phyloP scores from a whole-genome alignment of 2,329 filamentous ascomycete species.

The Neonectria punicea region DNA sequence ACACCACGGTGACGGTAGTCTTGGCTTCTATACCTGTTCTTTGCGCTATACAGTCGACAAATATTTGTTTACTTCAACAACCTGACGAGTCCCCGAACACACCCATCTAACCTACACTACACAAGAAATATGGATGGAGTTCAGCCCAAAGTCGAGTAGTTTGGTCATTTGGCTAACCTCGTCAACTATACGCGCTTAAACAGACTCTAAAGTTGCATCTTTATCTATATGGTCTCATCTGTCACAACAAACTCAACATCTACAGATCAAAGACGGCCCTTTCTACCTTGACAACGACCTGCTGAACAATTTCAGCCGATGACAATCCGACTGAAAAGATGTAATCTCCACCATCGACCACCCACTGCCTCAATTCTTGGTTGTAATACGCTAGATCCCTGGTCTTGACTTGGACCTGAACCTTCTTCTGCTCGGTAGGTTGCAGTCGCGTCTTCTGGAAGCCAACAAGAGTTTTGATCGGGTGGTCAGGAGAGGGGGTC shows the following conservation, averaged over 20 bases:
- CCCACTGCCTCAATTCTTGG: slow-evolving; percentile 38
- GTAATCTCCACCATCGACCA: slow-evolving; percentile 42
- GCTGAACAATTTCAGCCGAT: slow-evolving; percentile 31
- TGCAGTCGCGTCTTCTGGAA: slow-evolving; percentile 44
- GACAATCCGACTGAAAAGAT: slow-evolving; percentile 42
- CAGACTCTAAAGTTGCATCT: not conserved
- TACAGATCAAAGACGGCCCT: slow-evolving; percentile 16
- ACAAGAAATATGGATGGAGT: too few species aligned
- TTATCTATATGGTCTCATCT: not conserved
- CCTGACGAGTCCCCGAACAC: too few species aligned
- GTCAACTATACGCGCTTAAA: too few species aligned
- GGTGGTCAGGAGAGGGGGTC: slow-evolving; percentile 31
- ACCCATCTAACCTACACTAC: too few species aligned
- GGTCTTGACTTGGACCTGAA: slow-evolving; percentile 26
- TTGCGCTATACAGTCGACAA: too few species aligned
- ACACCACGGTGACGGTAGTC: not conserved
- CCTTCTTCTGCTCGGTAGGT: slow-evolving; percentile 30
- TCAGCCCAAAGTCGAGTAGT: too few species aligned
- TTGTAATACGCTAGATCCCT: slow-evolving; percentile 47
- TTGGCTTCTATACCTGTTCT: not conserved
- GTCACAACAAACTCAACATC: not conserved
- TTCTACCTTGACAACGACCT: not conserved
- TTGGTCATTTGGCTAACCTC: too few species aligned
- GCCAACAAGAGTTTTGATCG: slow-evolving; percentile 44
- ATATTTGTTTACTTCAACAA: too few species aligned